Evolutionary conservation across 768 basidiomycete genomes (phyloP).

Genomic region (Kwoniella newhampshirensis): DNA sequence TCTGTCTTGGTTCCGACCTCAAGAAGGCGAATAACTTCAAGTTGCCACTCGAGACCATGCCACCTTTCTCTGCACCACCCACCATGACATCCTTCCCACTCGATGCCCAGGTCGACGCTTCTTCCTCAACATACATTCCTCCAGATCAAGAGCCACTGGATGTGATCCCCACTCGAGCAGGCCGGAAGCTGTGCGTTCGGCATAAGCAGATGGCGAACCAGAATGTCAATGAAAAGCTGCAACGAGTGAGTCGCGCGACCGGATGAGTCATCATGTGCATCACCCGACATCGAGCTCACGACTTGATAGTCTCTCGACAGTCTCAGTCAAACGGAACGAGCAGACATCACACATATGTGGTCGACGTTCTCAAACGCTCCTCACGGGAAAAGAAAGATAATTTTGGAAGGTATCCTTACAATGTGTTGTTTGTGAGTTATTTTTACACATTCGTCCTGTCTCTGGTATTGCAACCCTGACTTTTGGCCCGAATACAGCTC

Average conservation of each 20-base stretch:
- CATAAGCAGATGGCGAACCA: slow-evolving; percentile 97
- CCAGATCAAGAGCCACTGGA: slow-evolving; percentile 26
- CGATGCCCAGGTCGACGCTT: background rate
- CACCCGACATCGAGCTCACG: background rate
- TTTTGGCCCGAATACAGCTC: slow-evolving; percentile 55
- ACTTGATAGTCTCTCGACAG: slow-evolving; percentile 76
- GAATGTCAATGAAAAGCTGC: slow-evolving; percentile 85
- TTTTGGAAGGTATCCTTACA: slow-evolving; percentile 92
- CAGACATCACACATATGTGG: slow-evolving; percentile 89
- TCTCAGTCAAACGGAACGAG: slow-evolving; percentile 78
- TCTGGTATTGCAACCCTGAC: background rate
- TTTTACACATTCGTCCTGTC: background rate
- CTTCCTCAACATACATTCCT: background rate
- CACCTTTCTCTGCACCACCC: slow-evolving; percentile 5
- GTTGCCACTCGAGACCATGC: slow-evolving; percentile 7
- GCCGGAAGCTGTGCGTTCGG: slow-evolving; percentile 79
- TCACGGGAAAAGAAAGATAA: slow-evolving; percentile 84
- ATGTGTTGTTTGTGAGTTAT: slow-evolving; percentile 86
- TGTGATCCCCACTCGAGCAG: slow-evolving; percentile 40
- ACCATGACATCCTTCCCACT: slow-evolving; percentile 17
- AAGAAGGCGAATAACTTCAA: no score
- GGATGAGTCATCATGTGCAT: background rate
- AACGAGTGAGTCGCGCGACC: slow-evolving; percentile 64
- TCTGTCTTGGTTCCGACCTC: no score
- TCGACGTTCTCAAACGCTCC: slow-evolving; percentile 93